Conservation (phyloP, 768 basidiomycete genomes). For the Macrolepiota albuminosa region DNA sequence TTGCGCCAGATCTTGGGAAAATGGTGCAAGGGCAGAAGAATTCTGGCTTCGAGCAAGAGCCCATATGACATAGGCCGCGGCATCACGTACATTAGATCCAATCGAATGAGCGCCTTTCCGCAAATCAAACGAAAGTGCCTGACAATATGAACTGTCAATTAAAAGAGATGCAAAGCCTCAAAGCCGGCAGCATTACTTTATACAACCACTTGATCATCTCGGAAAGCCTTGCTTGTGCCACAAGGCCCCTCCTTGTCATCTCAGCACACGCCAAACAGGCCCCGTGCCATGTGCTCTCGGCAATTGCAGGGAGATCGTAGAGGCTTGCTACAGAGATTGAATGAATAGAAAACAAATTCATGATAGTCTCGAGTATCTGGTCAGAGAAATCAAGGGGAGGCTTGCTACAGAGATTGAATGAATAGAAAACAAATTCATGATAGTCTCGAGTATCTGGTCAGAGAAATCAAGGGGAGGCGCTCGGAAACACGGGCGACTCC, state of each 20-base stretch:
- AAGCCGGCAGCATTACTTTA: conserved; percentile 47
- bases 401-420: conserved; percentile 63
- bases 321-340: conserved; percentile 56
- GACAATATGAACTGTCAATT: conserved; percentile 3
- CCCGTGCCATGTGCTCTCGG: conserved; percentile 94
- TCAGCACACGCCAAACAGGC: conserved; percentile 91
- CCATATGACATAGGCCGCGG: conserved; percentile 93
- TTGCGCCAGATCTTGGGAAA: conserved; percentile 62
- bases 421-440: conserved; percentile 71
- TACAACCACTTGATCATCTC: conserved; percentile 74
- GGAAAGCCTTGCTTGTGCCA: conserved; percentile 51
- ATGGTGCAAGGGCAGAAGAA: conserved; percentile 49
- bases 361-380: conserved; percentile 79
- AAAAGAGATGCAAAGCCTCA: not conserved
- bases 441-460: conserved; percentile 76
- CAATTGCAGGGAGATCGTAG: conserved; percentile 69
- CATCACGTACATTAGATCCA: conserved; percentile 92
- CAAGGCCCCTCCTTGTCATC: conserved; percentile 77
- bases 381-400: conserved; percentile 54
- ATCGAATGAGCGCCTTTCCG: conserved; percentile 90
- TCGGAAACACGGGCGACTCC: conserved; percentile 82
- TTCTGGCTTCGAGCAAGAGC: conserved; percentile 81
- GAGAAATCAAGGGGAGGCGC: conserved; percentile 73
- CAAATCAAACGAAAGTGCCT: conserved; percentile 92
- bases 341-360: conserved; percentile 75